Evolutionary conservation across 805 yeast genomes (phyloP), one percentile per base, ranked within the genome.

Genomic region (Candida lessepsii): DNA sequence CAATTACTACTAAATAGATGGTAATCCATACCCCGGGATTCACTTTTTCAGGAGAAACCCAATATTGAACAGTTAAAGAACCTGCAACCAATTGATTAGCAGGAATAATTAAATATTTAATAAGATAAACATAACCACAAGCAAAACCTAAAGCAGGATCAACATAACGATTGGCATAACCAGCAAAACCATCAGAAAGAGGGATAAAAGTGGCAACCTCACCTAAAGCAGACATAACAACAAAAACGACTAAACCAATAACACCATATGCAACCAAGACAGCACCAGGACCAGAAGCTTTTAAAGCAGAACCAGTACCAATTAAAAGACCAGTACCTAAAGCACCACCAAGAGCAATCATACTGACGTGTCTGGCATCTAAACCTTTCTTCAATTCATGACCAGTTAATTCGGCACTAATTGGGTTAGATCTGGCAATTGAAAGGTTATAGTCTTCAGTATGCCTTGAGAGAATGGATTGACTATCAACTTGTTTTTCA

Each of bases 331-430:
- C 45, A 21, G 39, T 35, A 20, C 31, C 32, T 26, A 35, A 27
- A 19, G 91, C 86, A 50, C 93, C 91, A 50, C 93, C 95, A 49
- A 86, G 78, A 48, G 93, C 84, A 54, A 83, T 79, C 84, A 83
- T 79, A 41, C 80, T 72, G 47, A 81, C 71, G 53, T 82, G 88
- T 39, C 88, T 60, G 35, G 84, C 74, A 47, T 72, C 65, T 44
- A 72, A 54, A 37, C 63, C 63, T 44, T 70, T 68, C 42, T 69
- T 71, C 49, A 74, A 64, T 43, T 64, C 56, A 42, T 68, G 74
- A 5, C 77, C 77, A 20, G 70, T 70, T 5, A 63, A 46, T 16
- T 58, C 48, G 21, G 57, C 46, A 20, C 52, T 52, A 11, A 54
- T 42, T 2, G 78, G 77, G 41, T 60, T 62, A n/a, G 78, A 72